Evolutionary conservation across 345 rosid genomes (phyloP), one percentile per base, ranked within the genome.

Genomic region (Rhizophora apiculata): DNA sequence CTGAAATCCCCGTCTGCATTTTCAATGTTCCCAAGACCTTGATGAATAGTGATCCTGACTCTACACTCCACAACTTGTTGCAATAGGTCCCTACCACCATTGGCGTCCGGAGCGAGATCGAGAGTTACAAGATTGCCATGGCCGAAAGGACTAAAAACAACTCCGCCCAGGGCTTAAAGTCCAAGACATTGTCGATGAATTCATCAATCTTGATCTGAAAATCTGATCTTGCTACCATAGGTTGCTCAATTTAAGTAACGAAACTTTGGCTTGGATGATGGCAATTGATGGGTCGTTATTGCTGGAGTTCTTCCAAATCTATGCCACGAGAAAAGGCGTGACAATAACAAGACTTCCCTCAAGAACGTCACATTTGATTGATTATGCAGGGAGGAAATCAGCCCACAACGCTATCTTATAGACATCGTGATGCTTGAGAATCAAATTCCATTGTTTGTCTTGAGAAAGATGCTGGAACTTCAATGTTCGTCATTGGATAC

Each of bases 381-480:
- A 84, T 73, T 49, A 67, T 48, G 62, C 71, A 1, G 76, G 77
- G 53, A 66, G 72, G 68, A 84, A 84, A 78, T 76, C 82, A 6
- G 83, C 85, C 1, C 80, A 83, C 39, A 81, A 84, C 21, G 83
- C 71, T 26, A 84, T 87, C 60, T 84, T 87, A 83, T 84, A 79
- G 93, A 89, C 59, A 60, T 89, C 5, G 73, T 86, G 79, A 91
- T 91, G 97, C 77, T 88, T 0, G 95, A 91, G 80, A 91, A 91
- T 73, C 97, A 88, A 74, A 81, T 91, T 24, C 95, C 92, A 1
- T 58, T 88, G 6, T 85, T 85, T 20, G 73, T 88, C 30, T 29
- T 87, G 74, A 80, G 83, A 57, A 89, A 83, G 64, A 76, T 82
- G 55, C 57, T 87, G 8, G 88, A 89, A 34, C 70, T 74, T 60